Evolutionary conservation across 441 rosid species (phyloP).

Genomic region (Flueggea neowawraea): DNA sequence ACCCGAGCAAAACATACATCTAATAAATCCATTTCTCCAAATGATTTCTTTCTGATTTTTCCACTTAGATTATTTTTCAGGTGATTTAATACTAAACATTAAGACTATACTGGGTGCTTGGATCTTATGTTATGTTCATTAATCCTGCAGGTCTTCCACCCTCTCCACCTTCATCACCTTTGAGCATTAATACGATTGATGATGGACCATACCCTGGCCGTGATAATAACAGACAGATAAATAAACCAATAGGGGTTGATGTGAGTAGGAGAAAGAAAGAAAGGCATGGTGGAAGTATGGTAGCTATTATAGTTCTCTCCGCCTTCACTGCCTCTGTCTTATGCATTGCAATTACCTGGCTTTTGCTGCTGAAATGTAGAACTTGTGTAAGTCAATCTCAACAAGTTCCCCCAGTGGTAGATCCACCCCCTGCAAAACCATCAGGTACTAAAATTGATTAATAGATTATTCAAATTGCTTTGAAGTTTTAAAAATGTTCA

Average conservation of each 20-base stretch:
- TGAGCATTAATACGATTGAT: conserved; percentile 29
- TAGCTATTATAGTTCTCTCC: conserved; percentile 48
- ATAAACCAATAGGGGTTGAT: conserved; percentile 61
- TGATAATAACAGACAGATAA: conserved; percentile 22
- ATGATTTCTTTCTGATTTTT: too few species aligned
- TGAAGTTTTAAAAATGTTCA: too few species aligned
- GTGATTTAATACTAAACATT: too few species aligned
- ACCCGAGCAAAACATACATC: background rate
- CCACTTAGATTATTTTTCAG: too few species aligned
- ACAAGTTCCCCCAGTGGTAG: conserved; percentile 19
- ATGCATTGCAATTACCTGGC: conserved; percentile 36
- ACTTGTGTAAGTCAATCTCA: conserved; percentile 21
- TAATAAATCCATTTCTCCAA: too few species aligned
- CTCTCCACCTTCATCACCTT: conserved; percentile 55
- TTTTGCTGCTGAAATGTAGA: conserved; percentile 35
- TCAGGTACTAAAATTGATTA: conserved; percentile 33
- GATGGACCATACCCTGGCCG: conserved; percentile 35
- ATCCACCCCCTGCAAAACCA: conserved; percentile 29
- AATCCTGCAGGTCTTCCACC: conserved; percentile 58
- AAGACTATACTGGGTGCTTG: background rate
- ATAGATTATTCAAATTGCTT: background rate
- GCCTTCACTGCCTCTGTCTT: conserved; percentile 37
- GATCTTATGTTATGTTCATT: background rate
- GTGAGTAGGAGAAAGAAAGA: conserved; percentile 38
- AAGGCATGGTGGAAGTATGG: conserved; percentile 30